A percentile compares a stretch with the other conserved stretches of the same genome.
phyloP scores from a whole-genome alignment of 495 filamentous ascomycete genomes.

The Extremus antarcticus region DNA sequence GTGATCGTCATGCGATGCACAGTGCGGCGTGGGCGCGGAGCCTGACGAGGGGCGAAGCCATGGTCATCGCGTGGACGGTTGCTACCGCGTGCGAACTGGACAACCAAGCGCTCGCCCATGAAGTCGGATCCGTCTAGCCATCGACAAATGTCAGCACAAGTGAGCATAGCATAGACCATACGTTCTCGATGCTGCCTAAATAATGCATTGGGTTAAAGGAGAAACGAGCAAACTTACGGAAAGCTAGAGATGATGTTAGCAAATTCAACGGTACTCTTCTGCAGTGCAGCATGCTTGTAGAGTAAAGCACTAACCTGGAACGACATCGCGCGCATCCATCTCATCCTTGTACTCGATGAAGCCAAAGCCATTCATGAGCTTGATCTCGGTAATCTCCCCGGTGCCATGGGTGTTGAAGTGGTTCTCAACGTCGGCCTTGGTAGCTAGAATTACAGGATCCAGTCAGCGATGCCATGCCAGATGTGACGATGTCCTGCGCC shows the following conservation, averaged over 20 bases:
- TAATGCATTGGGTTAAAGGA: no score
- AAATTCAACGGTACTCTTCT: background rate
- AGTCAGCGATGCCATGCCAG: slow-evolving; percentile 27
- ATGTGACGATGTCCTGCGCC: background rate
- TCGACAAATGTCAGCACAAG: slow-evolving; percentile 28
- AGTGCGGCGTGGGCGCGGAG: slow-evolving; percentile 88
- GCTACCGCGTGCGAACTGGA: slow-evolving; percentile 92
- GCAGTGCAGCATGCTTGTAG: background rate
- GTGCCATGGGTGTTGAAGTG: slow-evolving; percentile 93
- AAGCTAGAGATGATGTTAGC: slow-evolving; percentile 28
- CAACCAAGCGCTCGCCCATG: slow-evolving; percentile 91
- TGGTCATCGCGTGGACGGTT: slow-evolving; percentile 68
- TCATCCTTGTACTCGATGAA: slow-evolving; percentile 99
- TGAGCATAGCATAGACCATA: slow-evolving; percentile 10
- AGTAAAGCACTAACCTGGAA: slow-evolving; percentile 61
- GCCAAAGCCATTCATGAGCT: slow-evolving; percentile 98
- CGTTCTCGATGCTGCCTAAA: no score
- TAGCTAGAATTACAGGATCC: slow-evolving; percentile 48
- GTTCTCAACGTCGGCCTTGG: slow-evolving; percentile 89
- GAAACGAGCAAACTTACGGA: slow-evolving; percentile 38
- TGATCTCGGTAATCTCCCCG: slow-evolving; percentile 95
- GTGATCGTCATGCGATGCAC: slow-evolving; percentile 92
- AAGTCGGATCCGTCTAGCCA: slow-evolving; percentile 77
- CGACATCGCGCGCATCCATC: slow-evolving; percentile 92
- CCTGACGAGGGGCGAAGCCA: slow-evolving; percentile 60